phyloP scores from a whole-genome alignment of 345 rosid genomes.

The Balakata baccata region DNA sequence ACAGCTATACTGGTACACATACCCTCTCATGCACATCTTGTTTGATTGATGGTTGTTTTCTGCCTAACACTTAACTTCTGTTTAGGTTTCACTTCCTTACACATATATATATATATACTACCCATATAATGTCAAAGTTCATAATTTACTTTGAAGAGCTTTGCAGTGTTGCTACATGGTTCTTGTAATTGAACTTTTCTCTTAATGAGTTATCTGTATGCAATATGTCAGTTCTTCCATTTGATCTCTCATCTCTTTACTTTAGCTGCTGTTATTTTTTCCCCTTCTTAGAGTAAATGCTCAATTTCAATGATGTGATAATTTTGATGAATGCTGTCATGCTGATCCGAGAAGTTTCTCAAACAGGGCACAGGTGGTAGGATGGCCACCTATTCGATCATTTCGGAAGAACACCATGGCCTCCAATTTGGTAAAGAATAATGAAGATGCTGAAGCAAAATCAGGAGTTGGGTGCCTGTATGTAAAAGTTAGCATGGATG shows the following conservation, averaged over 20 bases:
- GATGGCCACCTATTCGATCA: constrained; percentile 38
- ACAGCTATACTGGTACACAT: neutral
- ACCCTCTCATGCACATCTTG: neutral
- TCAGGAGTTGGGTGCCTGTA: constrained; percentile 24
- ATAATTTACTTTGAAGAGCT: constrained; percentile 1
- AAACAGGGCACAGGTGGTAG: constrained; percentile 45
- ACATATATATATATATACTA: too few relatives aligned
- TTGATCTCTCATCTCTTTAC: neutral
- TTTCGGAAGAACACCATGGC: constrained; percentile 35
- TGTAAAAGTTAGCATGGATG: constrained; percentile 37
- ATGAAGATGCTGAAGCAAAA: constrained; percentile 39
- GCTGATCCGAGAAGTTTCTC: constrained; percentile 14
- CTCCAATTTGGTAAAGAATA: constrained; percentile 37
- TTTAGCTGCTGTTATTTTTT: neutral
- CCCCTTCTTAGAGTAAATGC: neutral
- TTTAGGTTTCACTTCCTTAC: constrained; percentile 5
- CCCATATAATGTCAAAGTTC: neutral
- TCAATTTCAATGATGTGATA: neutral
- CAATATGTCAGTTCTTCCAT: neutral
- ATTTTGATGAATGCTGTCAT: constrained; percentile 13
- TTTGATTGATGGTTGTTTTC: constrained; percentile 4
- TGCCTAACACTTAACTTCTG: neutral
- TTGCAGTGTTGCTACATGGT: neutral
- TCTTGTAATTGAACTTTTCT: neutral
- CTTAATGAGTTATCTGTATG: neutral